phyloP scores from a whole-genome alignment of 2,329 filamentous ascomycete genomes.

The Curvularia verruculosa region DNA sequence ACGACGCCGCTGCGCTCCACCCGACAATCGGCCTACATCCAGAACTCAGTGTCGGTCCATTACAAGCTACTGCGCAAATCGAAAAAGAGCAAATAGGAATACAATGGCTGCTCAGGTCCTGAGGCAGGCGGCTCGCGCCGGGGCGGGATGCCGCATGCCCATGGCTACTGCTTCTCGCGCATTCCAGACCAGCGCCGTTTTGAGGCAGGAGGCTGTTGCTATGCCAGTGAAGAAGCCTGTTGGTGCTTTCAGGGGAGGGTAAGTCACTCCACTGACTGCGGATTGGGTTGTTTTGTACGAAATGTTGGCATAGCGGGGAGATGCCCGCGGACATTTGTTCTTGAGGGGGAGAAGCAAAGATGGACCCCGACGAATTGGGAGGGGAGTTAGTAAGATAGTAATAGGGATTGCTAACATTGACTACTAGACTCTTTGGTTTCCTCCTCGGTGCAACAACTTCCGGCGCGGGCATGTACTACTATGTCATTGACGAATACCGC shows the following conservation, averaged over 20 bases:
- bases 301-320: not conserved
- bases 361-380: not conserved
- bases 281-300: not conserved
- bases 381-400: not conserved
- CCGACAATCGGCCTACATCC: not conserved
- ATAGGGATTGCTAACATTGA: conserved; percentile 5
- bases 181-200: conserved; percentile 50
- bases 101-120: conserved; percentile 56
- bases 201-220: conserved; percentile 44
- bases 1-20: not conserved
- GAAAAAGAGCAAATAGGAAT: conserved; percentile 3
- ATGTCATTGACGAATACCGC: conserved; percentile 92
- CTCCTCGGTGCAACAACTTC: conserved; percentile 81
- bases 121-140: conserved; percentile 48
- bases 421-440: conserved; percentile 84
- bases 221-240: conserved; percentile 67
- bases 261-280: conserved; percentile 41
- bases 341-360: not conserved
- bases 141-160: conserved; percentile 25
- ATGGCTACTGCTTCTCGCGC: conserved; percentile 30
- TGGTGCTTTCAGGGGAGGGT: conserved; percentile 75
- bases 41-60: not conserved
- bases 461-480: conserved; percentile 85
- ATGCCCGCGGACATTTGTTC: not conserved
- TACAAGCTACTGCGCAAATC: not conserved